A percentile compares a stretch with the other conserved stretches of the same genome.
Evolutionary conservation across 208 protist genomes (phyloP).

Genomic region (Herpetomonas samuelpessoai): DNA sequence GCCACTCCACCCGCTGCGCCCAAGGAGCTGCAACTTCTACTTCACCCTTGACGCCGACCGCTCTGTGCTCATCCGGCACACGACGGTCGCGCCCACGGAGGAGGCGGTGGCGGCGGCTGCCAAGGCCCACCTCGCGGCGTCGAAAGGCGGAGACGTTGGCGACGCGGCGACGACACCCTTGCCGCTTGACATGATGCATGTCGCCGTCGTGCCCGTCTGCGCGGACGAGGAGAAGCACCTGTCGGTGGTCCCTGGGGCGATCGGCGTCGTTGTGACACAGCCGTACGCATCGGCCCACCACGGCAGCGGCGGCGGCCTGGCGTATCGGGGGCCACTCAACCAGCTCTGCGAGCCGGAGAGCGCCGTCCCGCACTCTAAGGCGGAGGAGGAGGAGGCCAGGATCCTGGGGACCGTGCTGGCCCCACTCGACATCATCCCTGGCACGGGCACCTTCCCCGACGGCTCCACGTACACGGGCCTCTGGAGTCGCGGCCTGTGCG

Average conservation of each 20-base stretch:
- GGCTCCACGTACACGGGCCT: constrained; percentile 1
- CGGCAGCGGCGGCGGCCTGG: not conserved
- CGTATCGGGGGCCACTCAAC: not conserved
- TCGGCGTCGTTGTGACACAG: not conserved
- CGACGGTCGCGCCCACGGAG: too few relatives aligned
- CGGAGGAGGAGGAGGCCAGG: not conserved
- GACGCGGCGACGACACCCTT: not conserved
- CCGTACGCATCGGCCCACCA: not conserved
- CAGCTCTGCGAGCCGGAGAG: not conserved
- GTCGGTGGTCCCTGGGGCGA: not conserved
- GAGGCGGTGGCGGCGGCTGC: too few relatives aligned
- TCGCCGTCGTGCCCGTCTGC: not conserved
- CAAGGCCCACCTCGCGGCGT: too few relatives aligned
- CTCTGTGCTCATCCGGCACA: not conserved
- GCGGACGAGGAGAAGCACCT: not conserved
- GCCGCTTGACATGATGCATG: not conserved
- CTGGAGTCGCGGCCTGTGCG: not conserved
- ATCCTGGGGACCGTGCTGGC: too few relatives aligned
- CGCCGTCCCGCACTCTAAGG: not conserved
- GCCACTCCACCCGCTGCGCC: not conserved
- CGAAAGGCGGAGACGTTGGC: too few relatives aligned
- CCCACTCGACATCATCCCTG: too few relatives aligned
- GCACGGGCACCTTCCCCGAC: not conserved
- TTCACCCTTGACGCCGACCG: not conserved
- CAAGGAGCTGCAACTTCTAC: not conserved